A percentile compares a stretch with the other conserved stretches of the same genome.
These are phyloP conservation scores for Hypoxylon fuscum DNA, from an alignment of 495 filamentous ascomycete genomes.

Conservation along the genomic window DNA sequence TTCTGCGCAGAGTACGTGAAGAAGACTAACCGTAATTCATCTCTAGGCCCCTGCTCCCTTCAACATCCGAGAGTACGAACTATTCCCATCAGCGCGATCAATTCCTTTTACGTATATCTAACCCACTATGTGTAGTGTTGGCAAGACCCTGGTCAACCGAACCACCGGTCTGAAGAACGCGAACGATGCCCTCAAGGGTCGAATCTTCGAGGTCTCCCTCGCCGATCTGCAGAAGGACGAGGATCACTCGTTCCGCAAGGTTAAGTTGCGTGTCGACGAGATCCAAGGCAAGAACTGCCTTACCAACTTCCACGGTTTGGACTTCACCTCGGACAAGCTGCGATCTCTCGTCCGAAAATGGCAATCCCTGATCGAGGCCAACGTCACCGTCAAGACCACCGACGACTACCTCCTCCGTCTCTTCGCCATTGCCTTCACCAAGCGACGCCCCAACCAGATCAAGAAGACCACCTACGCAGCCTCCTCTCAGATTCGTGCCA, in stretches of 20 bases:
- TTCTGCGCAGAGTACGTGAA: too few species aligned
- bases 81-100: neutral
- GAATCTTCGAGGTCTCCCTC: slow-evolving; percentile 98
- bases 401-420: slow-evolving; percentile 98
- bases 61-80: slow-evolving; percentile 90
- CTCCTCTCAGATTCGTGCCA: slow-evolving; percentile 93
- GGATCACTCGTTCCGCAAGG: slow-evolving; percentile 98
- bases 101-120: slow-evolving; percentile 37
- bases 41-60: slow-evolving; percentile 91
- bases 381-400: slow-evolving; percentile 98
- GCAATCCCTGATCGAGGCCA: slow-evolving; percentile 99
- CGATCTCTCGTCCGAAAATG: slow-evolving; percentile 98
- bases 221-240: slow-evolving; percentile 99
- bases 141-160: slow-evolving; percentile 98
- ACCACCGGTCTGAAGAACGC: slow-evolving; percentile 99
- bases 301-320: slow-evolving; percentile 99
- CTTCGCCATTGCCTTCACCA: slow-evolving; percentile 99
- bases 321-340: slow-evolving; percentile 99
- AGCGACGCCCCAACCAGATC: slow-evolving; percentile 97
- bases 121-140: slow-evolving; percentile 73
- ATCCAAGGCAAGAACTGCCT: slow-evolving; percentile 99
- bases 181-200: slow-evolving; percentile 97
- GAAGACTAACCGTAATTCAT: slow-evolving; percentile 27
- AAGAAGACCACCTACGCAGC: slow-evolving; percentile 99
- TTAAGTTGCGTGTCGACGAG: slow-evolving; percentile 98